A percentile compares a stretch with the other conserved stretches of the same genome.
Conservation (phyloP, 495 filamentous ascomycete species). For the Penicillium cataractarum region DNA sequence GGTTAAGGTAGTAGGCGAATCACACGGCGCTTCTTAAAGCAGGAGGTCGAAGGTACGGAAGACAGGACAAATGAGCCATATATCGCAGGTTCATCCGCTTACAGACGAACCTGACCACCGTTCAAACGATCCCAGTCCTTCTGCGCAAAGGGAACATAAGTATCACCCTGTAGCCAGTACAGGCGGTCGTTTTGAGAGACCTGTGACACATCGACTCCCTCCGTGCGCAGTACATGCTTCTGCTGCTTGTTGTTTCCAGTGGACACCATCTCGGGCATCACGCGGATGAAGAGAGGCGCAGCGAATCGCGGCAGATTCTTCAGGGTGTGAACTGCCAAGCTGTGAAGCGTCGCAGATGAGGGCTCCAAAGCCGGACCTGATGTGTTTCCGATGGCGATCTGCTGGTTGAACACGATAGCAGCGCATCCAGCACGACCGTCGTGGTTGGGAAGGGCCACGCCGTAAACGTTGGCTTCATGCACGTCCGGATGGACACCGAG, state of each 20-base stretch:
- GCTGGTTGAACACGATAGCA: constrained; percentile 60
- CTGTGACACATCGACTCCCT: constrained; percentile 72
- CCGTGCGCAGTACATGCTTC: constrained; percentile 66
- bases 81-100: constrained; percentile 3
- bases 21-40: background rate
- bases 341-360: constrained; percentile 50
- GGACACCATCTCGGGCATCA: constrained; percentile 61
- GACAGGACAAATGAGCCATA: too few species aligned
- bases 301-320: constrained; percentile 71
- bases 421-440: constrained; percentile 89
- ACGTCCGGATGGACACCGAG: constrained; percentile 69
- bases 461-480: constrained; percentile 86
- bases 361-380: constrained; percentile 35
- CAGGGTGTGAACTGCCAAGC: constrained; percentile 61
- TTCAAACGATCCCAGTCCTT: constrained; percentile 70
- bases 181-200: constrained; percentile 61
- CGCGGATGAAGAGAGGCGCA: constrained; percentile 75
- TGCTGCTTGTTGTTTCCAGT: constrained; percentile 92
- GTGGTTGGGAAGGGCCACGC: constrained; percentile 78
- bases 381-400: constrained; percentile 34
- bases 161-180: constrained; percentile 66
- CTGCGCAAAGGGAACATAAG: constrained; percentile 68
- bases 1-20: background rate
- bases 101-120: constrained; percentile 72
- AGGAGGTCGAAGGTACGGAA: background rate